These are phyloP conservation scores for Boletus fagicola DNA, from an alignment of 768 basidiomycete genomes.

Conservation along the genomic window DNA sequence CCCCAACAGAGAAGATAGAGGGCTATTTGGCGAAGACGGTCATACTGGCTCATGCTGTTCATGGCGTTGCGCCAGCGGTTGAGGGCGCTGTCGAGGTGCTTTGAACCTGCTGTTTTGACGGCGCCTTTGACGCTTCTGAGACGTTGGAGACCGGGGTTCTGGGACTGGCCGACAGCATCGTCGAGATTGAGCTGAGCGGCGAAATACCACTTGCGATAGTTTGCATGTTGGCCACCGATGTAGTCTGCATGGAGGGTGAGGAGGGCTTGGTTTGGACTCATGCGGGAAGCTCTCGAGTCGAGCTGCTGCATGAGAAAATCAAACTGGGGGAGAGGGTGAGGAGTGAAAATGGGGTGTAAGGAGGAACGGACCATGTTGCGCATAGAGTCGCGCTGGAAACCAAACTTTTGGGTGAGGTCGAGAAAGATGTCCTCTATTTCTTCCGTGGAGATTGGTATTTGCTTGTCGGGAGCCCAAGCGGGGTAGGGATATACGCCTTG, in stretches of 20 bases:
- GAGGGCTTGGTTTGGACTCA: slow-evolving; percentile 95
- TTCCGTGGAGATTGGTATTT: slow-evolving; percentile 95
- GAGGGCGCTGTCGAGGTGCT: slow-evolving; percentile 90
- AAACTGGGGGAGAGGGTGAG: slow-evolving; percentile 51
- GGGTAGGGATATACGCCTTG: slow-evolving; percentile 75
- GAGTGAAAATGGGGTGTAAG: not conserved
- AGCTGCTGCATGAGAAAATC: slow-evolving; percentile 98
- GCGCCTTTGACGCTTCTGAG: slow-evolving; percentile 76
- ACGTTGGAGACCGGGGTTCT: slow-evolving; percentile 90
- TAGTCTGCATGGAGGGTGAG: slow-evolving; percentile 98
- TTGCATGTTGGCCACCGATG: slow-evolving; percentile 97
- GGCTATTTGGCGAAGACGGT: slow-evolving; percentile 93
- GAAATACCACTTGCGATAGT: slow-evolving; percentile 99
- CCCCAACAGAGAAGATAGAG: slow-evolving; percentile 98
- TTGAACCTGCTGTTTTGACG: slow-evolving; percentile 53
- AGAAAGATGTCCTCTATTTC: slow-evolving; percentile 99
- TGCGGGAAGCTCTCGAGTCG: slow-evolving; percentile 96
- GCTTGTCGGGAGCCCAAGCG: slow-evolving; percentile 90
- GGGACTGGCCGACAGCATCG: slow-evolving; percentile 93
- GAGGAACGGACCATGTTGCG: slow-evolving; percentile 74
- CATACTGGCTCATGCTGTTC: slow-evolving; percentile 99
- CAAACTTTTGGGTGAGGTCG: slow-evolving; percentile 97
- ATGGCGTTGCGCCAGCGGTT: slow-evolving; percentile 97
- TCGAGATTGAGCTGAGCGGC: slow-evolving; percentile 99
- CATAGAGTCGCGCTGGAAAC: slow-evolving; percentile 95